A percentile compares a stretch with the other conserved stretches of the same genome.
phyloP scores from a whole-genome alignment of 768 basidiomycete species.

The Mycena indigotica region DNA sequence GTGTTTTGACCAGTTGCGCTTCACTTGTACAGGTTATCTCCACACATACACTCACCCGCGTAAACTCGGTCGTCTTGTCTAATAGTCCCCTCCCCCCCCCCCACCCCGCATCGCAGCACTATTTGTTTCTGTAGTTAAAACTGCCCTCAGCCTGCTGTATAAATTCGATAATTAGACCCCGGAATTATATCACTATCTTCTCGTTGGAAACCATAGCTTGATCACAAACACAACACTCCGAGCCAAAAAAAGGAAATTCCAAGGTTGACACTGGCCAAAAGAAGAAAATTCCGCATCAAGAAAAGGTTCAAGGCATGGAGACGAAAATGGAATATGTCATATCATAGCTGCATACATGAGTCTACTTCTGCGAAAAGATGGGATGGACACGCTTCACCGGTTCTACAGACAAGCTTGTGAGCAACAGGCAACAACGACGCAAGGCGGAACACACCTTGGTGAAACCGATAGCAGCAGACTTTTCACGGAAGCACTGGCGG shows the following conservation, averaged over 20 bases:
- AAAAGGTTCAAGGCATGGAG: no score
- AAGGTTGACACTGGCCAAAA: no score
- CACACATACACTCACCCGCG: conserved; percentile 43
- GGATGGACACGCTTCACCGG: no score
- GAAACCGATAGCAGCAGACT: conserved; percentile 91
- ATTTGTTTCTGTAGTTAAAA: conserved; percentile 71
- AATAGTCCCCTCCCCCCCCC: conserved; percentile 55
- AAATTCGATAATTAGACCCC: conserved; percentile 47
- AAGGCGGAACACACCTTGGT: conserved; percentile 65
- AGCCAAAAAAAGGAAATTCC: no score
- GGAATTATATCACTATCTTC: conserved; percentile 27
- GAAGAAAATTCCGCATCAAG: no score
- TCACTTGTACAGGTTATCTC: conserved; percentile 61
- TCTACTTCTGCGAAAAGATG: conserved; percentile 19
- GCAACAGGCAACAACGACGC: no score
- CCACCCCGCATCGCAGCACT: conserved; percentile 39
- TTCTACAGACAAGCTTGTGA: conserved; percentile 17
- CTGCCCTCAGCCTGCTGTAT: conserved; percentile 54
- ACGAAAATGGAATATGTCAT: no score
- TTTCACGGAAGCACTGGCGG: conserved; percentile 98
- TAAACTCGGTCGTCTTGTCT: conserved; percentile 51
- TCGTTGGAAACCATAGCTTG: background rate
- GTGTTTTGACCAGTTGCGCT: conserved; percentile 41
- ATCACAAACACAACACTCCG: background rate
- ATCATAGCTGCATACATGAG: conserved; percentile 22